A percentile compares a stretch with the other conserved stretches of the same genome.
These are phyloP conservation scores for Sonneratia caseolaris DNA, from an alignment of 345 rosid genomes.

Conservation along the genomic window DNA sequence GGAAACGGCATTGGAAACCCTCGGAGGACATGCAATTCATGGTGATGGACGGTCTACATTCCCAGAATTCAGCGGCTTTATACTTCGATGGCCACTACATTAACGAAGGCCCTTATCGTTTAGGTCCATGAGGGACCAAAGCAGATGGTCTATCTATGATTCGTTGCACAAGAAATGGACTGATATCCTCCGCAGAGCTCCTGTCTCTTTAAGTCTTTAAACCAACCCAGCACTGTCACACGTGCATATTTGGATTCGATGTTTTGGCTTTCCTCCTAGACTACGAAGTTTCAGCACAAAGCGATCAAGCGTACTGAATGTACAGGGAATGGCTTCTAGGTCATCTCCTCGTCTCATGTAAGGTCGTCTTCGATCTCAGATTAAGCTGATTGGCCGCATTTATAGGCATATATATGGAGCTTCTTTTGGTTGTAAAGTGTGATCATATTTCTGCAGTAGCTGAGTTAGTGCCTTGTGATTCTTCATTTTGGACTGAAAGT, in stretches of 20 bases:
- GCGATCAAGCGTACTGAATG: not conserved
- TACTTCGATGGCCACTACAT: slow-evolving; percentile 88
- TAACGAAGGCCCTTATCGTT: slow-evolving; percentile 86
- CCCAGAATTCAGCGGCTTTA: slow-evolving; percentile 64
- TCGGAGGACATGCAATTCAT: slow-evolving; percentile 98
- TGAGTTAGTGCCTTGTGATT: not conserved
- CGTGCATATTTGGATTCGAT: not conserved
- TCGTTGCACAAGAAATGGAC: not conserved
- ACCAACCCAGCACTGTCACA: not conserved
- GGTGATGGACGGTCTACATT: slow-evolving; percentile 96
- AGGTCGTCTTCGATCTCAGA: not conserved
- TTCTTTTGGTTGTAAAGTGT: not conserved
- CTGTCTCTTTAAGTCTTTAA: not conserved
- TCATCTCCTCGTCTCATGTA: not conserved
- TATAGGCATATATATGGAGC: not conserved
- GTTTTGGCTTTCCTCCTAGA: not conserved
- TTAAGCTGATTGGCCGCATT: not conserved
- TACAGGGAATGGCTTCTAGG: not conserved
- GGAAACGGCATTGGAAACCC: slow-evolving; percentile 98
- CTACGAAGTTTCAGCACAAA: not conserved
- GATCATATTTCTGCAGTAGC: not conserved
- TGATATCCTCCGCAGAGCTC: not conserved
- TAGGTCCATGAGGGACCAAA: slow-evolving; percentile 47
- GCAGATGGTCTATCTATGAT: not conserved
- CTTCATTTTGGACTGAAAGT: too few species aligned